Evolutionary conservation across 768 basidiomycete genomes (phyloP).

Genomic region (Tylopilus vinaceipallidus): DNA sequence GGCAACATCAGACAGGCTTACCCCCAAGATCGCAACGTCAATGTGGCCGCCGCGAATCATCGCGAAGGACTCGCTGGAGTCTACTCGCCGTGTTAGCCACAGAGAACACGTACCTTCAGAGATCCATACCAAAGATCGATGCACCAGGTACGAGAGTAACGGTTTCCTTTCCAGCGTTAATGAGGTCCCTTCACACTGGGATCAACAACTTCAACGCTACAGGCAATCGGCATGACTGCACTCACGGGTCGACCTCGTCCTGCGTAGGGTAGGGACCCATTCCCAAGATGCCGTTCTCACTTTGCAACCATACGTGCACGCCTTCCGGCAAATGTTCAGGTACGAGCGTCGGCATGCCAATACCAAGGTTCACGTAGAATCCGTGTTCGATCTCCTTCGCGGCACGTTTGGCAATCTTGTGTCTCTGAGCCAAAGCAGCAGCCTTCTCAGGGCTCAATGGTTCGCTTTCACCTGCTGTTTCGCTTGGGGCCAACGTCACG

Average conservation of each 20-base stretch:
- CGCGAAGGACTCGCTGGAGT: slow-evolving; percentile 91
- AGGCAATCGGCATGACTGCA: slow-evolving; percentile 9
- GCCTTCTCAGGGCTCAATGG: slow-evolving; percentile 48
- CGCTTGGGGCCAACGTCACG: slow-evolving; percentile 59
- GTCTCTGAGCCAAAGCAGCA: slow-evolving; percentile 52
- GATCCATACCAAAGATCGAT: slow-evolving; percentile 74
- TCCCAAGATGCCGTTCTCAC: slow-evolving; percentile 87
- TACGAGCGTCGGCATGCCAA: slow-evolving; percentile 89
- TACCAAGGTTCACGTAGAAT: slow-evolving; percentile 85
- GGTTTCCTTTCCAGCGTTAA: slow-evolving; percentile 95
- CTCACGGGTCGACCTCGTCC: slow-evolving; percentile 78
- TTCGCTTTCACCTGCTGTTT: slow-evolving; percentile 28
- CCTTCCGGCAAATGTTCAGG: slow-evolving; percentile 73
- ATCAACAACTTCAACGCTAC: slow-evolving; percentile 3
- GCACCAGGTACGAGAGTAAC: slow-evolving; percentile 91
- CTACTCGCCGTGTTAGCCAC: slow-evolving; percentile 25
- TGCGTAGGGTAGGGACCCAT: slow-evolving; percentile 89
- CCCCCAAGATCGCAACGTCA: slow-evolving; percentile 90
- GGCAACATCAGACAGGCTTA: slow-evolving; percentile 36
- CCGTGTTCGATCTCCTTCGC: slow-evolving; percentile 89
- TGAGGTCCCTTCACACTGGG: slow-evolving; percentile 61
- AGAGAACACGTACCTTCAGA: neutral
- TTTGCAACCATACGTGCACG: slow-evolving; percentile 85
- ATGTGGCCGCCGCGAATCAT: slow-evolving; percentile 99
- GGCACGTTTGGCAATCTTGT: slow-evolving; percentile 80